Base-by-base conservation (phyloP, 192 early-diverging fungal genomes). In the Linnemannia zychae region DNA sequence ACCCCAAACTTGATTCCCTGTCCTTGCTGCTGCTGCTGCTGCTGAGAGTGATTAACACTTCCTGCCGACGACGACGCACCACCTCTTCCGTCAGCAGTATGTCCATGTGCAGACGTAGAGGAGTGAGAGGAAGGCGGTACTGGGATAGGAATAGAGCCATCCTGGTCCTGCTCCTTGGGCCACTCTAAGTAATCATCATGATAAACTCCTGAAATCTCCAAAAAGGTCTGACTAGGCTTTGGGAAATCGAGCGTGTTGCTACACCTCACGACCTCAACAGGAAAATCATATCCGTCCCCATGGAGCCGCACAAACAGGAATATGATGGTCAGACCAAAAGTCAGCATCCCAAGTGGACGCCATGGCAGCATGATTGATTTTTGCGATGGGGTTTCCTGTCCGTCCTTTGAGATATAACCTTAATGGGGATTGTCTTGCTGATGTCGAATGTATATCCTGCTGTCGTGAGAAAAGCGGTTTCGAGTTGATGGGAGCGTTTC, bases 281-380 rank as follows among this genome's bases (percentile, higher is more conserved):
- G 83, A 22, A 85, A 73, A 24, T 85, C 83, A 33, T 79, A 85
- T 31, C 78, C 83, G 70, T 85, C 72, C 0, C 83, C 83, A 33
- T 85, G 83, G 18, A 85, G 60, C 6, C 77, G 77, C 36, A 85
- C 71, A 79, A 85, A 85, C 24, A 79, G 16, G 74, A 76, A 85
- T 69, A 85, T 85, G 77, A 79, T 63, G 20, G 74, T 66, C 47
- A 85, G 24, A 2, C 83, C 83, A 44, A 79, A 79, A 22, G 65
- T 69, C 36, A 85, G 78, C 77, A 79, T 85, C 69, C 77, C 78
- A 0, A 79, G 47, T 13, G 83, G 77, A 49, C 83, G 83, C 83
- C 83, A 85, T 76, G 77, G 78, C 37, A 79, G 9, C 83, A 85
- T 85, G 22, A 28, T 44, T 18, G 12, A 4, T n/a, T 3, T 28